Conservation (phyloP, 2,329 filamentous ascomycete species). For the Fusarium bactridioides region DNA sequence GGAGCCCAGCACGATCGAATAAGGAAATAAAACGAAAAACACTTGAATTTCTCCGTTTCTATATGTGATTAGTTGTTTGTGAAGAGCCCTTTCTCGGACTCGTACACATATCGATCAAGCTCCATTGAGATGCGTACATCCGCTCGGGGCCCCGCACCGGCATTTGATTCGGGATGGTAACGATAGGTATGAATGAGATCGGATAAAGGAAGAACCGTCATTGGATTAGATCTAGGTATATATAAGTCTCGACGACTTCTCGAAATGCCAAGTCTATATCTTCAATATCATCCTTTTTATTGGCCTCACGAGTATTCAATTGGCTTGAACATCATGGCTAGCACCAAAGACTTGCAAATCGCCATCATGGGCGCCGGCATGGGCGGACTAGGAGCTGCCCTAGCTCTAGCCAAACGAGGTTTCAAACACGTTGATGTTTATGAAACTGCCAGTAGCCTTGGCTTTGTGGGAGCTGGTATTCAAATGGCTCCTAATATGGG, state of each 20-base stretch:
- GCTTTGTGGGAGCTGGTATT: slow-evolving; percentile 77
- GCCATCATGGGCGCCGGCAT: slow-evolving; percentile 47
- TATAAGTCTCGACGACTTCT: background rate
- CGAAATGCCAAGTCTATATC: background rate
- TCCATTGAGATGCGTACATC: slow-evolving; percentile 17
- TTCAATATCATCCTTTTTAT: background rate
- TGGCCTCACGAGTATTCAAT: background rate
- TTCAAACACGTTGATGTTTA: slow-evolving; percentile 40
- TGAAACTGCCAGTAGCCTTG: slow-evolving; percentile 37
- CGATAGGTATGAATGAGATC: background rate
- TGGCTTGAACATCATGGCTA: slow-evolving; percentile 14
- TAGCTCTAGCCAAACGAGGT: slow-evolving; percentile 46
- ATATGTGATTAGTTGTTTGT: background rate
- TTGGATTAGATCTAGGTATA: background rate
- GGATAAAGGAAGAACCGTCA: slow-evolving; percentile 30
- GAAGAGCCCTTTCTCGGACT: background rate
- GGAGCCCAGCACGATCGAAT: background rate
- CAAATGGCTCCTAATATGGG: slow-evolving; percentile 86
- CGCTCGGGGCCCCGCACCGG: slow-evolving; percentile 28
- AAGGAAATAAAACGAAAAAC: background rate
- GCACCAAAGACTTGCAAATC: slow-evolving; percentile 31
- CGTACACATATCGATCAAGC: background rate
- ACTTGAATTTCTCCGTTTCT: background rate
- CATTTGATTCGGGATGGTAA: slow-evolving; percentile 31
- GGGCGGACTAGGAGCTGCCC: slow-evolving; percentile 51